phyloP scores from a whole-genome alignment of 2,329 filamentous ascomycete species.

The Penicillium sp. region DNA sequence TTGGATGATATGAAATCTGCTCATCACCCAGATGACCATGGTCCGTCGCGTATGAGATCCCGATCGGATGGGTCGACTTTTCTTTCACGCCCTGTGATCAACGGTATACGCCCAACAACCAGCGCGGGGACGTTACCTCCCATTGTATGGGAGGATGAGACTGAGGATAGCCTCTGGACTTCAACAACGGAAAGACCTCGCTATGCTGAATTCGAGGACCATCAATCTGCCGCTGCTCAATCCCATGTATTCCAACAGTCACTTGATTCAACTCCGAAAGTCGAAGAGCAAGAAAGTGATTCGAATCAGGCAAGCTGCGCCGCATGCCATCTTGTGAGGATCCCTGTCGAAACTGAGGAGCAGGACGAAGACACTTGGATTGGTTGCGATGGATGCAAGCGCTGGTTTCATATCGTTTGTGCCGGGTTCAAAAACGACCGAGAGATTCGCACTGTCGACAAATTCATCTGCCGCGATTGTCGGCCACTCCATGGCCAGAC shows the following conservation, averaged over 20 bases:
- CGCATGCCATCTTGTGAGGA: conserved; percentile 55
- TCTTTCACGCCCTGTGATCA: conserved; percentile 37
- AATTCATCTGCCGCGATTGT: conserved; percentile 63
- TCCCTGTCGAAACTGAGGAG: conserved; percentile 50
- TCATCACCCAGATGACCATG: conserved; percentile 15
- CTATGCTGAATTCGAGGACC: conserved; percentile 11
- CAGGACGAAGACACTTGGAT: conserved; percentile 61
- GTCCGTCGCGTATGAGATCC: conserved; percentile 40
- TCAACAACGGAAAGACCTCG: conserved; percentile 8
- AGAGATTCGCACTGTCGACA: conserved; percentile 65
- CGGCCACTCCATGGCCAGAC: conserved; percentile 61
- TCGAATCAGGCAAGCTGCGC: conserved; percentile 52
- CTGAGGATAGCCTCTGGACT: conserved; percentile 15
- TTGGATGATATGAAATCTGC: conserved; percentile 17
- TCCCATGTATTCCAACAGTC: conserved; percentile 9
- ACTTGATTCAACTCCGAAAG: conserved; percentile 22
- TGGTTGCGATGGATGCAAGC: conserved; percentile 65
- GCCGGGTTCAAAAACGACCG: conserved; percentile 64
- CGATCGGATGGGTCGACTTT: conserved; percentile 44
- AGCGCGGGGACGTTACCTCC: conserved; percentile 37
- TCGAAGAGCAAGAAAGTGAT: conserved; percentile 30
- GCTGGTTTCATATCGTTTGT: conserved; percentile 67
- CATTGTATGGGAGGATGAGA: conserved; percentile 34
- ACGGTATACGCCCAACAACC: conserved; percentile 37
- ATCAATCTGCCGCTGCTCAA: conserved; percentile 5